Evolutionary conservation across 208 protist genomes (phyloP).

Genomic region (Leishmania gerbilli): DNA sequence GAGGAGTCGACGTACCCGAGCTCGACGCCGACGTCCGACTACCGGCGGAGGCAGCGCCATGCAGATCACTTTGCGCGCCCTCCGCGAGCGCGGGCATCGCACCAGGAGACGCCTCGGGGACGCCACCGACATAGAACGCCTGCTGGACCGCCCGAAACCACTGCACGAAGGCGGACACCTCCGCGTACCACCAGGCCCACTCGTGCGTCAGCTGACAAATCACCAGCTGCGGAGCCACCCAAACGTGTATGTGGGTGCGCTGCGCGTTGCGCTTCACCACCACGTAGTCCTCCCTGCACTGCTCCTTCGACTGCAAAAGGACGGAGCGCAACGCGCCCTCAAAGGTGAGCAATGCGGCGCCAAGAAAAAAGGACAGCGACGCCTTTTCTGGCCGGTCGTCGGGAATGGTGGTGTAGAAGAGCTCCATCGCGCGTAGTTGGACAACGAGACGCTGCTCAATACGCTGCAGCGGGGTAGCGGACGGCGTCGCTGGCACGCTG

Average conservation of each 20-base stretch:
- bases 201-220: conserved; percentile 61
- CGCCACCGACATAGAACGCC: conserved; percentile 9
- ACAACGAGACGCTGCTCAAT: conserved; percentile 15
- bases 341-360: conserved; percentile 40
- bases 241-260: conserved; percentile 40
- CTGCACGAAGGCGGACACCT: conserved; percentile 22
- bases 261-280: conserved; percentile 59
- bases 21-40: not conserved
- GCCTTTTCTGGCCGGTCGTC: conserved; percentile 29
- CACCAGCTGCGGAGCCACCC: conserved; percentile 45
- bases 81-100: not conserved
- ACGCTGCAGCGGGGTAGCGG: conserved; percentile 20
- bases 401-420: conserved; percentile 27
- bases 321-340: conserved; percentile 50
- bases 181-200: conserved; percentile 62
- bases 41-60: too few species aligned
- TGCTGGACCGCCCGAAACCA: conserved; percentile 8
- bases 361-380: conserved; percentile 49
- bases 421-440: conserved; percentile 13
- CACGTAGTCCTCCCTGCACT: conserved; percentile 39
- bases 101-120: not conserved
- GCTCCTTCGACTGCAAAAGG: conserved; percentile 47
- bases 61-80: not conserved
- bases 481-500: conserved; percentile 21
- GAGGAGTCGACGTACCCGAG: not conserved